Evolutionary conservation across 768 basidiomycete genomes (phyloP).

Genomic region (Paxillus rubicundulus): DNA sequence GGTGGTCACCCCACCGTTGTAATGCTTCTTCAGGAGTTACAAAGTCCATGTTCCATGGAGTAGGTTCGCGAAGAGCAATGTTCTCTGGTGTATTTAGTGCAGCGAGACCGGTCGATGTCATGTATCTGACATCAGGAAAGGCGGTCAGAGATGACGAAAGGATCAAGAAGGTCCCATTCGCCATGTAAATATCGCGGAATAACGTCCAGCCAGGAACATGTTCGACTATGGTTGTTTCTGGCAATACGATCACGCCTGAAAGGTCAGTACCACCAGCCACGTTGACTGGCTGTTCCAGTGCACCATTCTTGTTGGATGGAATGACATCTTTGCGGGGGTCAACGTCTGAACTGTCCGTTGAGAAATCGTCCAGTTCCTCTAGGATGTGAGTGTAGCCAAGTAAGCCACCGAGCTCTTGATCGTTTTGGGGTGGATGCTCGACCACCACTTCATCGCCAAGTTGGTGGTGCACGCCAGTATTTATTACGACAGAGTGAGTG

Average conservation of each 20-base stretch:
- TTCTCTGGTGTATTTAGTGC: conserved; percentile 63
- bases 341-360: neutral
- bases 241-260: conserved; percentile 30
- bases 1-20: conserved; percentile 53
- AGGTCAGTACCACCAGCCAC: neutral
- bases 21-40: conserved; percentile 60
- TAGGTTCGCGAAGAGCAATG: conserved; percentile 65
- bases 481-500: conserved; percentile 33
- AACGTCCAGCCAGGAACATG: conserved; percentile 86
- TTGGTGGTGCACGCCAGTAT: conserved; percentile 16
- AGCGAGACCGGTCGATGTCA: conserved; percentile 65
- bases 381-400: neutral
- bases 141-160: conserved; percentile 45
- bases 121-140: conserved; percentile 50
- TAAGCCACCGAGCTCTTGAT: conserved; percentile 5
- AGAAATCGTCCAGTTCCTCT: neutral
- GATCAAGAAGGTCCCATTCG: conserved; percentile 76
- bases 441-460: neutral
- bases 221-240: conserved; percentile 53
- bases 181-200: conserved; percentile 80
- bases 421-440: conserved; percentile 1
- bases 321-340: neutral
- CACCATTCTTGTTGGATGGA: neutral
- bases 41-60: conserved; percentile 56
- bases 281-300: neutral